A percentile compares a stretch with the other conserved stretches of the same genome.
Evolutionary conservation across 176 grass and related monocot species (phyloP).

Genomic region (Aechmea fasciata): DNA sequence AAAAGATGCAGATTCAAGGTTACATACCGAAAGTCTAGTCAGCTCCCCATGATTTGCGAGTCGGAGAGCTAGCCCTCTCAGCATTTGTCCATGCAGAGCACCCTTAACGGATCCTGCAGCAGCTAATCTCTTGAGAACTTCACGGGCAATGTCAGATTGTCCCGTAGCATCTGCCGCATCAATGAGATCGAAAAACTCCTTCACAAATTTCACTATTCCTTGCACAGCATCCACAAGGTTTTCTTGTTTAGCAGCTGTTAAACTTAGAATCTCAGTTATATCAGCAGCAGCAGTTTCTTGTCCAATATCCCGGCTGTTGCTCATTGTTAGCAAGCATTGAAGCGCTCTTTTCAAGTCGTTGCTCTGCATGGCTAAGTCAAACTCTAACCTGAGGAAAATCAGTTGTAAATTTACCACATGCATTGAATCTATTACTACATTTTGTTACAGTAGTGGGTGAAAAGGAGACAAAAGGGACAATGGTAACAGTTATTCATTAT

Average conservation of each 20-base stretch:
- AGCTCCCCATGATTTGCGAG: conserved; percentile 99
- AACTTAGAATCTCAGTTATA: conserved; percentile 92
- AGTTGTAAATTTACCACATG: conserved; percentile 15
- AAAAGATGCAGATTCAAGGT: conserved; percentile 14
- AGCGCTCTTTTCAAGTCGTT: conserved; percentile 95
- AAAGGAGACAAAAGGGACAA: no score
- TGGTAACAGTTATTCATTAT: no score
- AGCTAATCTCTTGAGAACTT: conserved; percentile 89
- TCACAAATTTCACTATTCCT: conserved; percentile 98
- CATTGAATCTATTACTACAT: background rate
- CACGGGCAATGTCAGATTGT: conserved; percentile 81
- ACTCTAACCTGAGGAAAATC: conserved; percentile 70
- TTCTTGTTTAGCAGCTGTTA: conserved; percentile 92
- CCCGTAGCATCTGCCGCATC: conserved; percentile 99
- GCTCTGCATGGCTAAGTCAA: conserved; percentile 98
- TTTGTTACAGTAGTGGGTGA: background rate
- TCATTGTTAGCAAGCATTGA: conserved; percentile 97
- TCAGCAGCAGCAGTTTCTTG: conserved; percentile 62
- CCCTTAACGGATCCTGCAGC: conserved; percentile 97
- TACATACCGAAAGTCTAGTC: conserved; percentile 84
- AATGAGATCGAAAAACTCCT: conserved; percentile 89
- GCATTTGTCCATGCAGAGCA: conserved; percentile 77
- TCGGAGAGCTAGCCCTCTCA: conserved; percentile 77
- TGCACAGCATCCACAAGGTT: conserved; percentile 90
- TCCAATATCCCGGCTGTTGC: conserved; percentile 86